phyloP scores from a whole-genome alignment of 2,329 filamentous ascomycete genomes.

The Plectosphaerella sp. region DNA sequence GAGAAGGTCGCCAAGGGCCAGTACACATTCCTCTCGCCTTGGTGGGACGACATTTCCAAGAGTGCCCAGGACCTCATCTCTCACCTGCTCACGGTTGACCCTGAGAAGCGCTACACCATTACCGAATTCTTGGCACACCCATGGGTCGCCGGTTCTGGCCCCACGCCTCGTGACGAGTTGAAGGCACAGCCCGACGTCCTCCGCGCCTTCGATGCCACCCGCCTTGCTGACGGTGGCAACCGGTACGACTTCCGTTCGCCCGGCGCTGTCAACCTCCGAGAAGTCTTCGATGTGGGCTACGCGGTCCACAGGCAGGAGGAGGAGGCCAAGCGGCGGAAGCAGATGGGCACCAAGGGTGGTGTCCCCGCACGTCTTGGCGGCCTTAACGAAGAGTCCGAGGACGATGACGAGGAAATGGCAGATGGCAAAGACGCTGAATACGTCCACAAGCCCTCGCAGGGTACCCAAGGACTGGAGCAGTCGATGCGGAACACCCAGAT shows the following conservation, averaged over 20 bases:
- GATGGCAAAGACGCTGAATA: constrained; percentile 53
- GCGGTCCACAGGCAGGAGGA: constrained; percentile 96
- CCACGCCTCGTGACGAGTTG: constrained; percentile 55
- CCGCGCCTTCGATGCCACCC: constrained; percentile 52
- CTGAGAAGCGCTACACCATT: constrained; percentile 92
- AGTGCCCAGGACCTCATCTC: constrained; percentile 91
- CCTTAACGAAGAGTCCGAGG: constrained; percentile 65
- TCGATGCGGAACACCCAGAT: constrained; percentile 83
- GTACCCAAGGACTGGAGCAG: constrained; percentile 71
- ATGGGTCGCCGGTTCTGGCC: constrained; percentile 72
- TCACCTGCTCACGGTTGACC: constrained; percentile 90
- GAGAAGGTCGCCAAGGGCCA: constrained; percentile 97
- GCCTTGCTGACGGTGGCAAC: constrained; percentile 54
- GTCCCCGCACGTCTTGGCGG: constrained; percentile 51
- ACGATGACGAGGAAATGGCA: constrained; percentile 59
- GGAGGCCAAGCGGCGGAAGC: constrained; percentile 86
- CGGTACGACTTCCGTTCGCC: constrained; percentile 92
- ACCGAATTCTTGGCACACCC: constrained; percentile 90
- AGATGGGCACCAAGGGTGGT: constrained; percentile 68
- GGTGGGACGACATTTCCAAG: constrained; percentile 99
- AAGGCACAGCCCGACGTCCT: constrained; percentile 41
- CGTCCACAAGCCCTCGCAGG: constrained; percentile 36
- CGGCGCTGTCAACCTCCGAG: constrained; percentile 88
- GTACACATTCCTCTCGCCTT: constrained; percentile 95
- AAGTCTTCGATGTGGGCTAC: constrained; percentile 98